phyloP scores from a whole-genome alignment of 495 filamentous ascomycete genomes.

The Entonaema liquescens region DNA sequence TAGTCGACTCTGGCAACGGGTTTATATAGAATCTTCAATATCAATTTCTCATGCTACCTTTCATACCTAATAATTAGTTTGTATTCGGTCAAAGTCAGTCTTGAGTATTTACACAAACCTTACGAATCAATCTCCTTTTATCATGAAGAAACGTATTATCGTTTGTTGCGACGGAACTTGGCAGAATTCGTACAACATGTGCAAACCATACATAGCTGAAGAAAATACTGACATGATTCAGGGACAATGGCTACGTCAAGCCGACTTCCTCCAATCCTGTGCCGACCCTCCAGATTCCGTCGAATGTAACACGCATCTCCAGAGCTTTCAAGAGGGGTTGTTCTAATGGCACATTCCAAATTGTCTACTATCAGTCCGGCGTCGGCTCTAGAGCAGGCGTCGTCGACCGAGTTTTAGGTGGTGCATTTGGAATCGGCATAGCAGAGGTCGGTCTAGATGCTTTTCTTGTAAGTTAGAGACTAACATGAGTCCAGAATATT shows the following conservation, averaged over 20 bases:
- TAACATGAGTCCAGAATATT: slow-evolving; percentile 58
- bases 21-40: slow-evolving; percentile 9
- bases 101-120: background rate
- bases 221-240: slow-evolving; percentile 18
- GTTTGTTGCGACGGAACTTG: slow-evolving; percentile 62
- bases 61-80: background rate
- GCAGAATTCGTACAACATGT: slow-evolving; percentile 50
- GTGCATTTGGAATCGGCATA: slow-evolving; percentile 60
- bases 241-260: slow-evolving; percentile 51
- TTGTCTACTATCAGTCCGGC: slow-evolving; percentile 62
- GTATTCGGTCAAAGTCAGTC: background rate
- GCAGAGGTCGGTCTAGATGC: slow-evolving; percentile 47
- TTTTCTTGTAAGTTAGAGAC: slow-evolving; percentile 9
- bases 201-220: background rate
- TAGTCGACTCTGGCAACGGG: background rate
- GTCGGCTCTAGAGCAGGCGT: slow-evolving; percentile 58
- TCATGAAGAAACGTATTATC: slow-evolving; percentile 50
- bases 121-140: background rate
- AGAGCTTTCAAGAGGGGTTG: slow-evolving; percentile 50
- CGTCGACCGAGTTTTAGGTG: slow-evolving; percentile 57
- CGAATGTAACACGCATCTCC: slow-evolving; percentile 61
- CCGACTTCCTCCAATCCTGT: slow-evolving; percentile 41
- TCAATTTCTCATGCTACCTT: background rate
- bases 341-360: slow-evolving; percentile 51
- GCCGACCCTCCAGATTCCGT: slow-evolving; percentile 51